Conservation (phyloP, 1,139 yeast genomes). For the Taiozyma sp. region DNA sequence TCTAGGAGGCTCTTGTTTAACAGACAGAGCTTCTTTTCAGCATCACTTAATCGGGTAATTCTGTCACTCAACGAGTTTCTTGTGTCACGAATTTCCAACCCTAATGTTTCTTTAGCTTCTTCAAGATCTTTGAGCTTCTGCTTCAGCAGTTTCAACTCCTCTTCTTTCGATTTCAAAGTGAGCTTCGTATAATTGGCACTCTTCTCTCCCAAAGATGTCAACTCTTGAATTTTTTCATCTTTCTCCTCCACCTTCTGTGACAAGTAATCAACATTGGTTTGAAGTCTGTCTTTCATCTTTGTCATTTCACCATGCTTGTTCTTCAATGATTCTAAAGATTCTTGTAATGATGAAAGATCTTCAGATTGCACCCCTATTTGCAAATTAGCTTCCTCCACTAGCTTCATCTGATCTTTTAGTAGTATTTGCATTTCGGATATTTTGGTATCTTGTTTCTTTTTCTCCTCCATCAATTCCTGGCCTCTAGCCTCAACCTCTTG, state of each 20-base stretch:
- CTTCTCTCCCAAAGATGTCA: neutral
- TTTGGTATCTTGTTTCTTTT: neutral
- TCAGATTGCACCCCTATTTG: neutral
- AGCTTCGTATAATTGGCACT: neutral
- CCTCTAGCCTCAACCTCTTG: neutral
- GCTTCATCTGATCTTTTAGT: neutral
- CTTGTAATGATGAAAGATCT: neutral
- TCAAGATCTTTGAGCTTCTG: neutral
- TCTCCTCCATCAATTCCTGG: neutral
- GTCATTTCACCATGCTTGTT: neutral
- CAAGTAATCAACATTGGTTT: neutral
- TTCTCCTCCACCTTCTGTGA: neutral
- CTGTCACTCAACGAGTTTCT: slow-evolving; percentile 11
- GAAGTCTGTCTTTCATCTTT: neutral
- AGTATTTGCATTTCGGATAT: neutral
- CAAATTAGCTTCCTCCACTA: neutral
- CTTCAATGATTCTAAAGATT: neutral
- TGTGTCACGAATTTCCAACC: slow-evolving; percentile 6
- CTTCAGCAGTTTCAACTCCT: slow-evolving; percentile 3
- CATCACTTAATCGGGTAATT: neutral
- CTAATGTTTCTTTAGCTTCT: neutral
- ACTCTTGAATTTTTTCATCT: neutral
- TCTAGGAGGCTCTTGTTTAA: slow-evolving; percentile 3
- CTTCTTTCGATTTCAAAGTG: slow-evolving; percentile 4
- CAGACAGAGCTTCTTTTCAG: slow-evolving; percentile 6